Evolutionary conservation across 208 protist species (phyloP).

Genomic region (Acanthamoeba castellanii): DNA sequence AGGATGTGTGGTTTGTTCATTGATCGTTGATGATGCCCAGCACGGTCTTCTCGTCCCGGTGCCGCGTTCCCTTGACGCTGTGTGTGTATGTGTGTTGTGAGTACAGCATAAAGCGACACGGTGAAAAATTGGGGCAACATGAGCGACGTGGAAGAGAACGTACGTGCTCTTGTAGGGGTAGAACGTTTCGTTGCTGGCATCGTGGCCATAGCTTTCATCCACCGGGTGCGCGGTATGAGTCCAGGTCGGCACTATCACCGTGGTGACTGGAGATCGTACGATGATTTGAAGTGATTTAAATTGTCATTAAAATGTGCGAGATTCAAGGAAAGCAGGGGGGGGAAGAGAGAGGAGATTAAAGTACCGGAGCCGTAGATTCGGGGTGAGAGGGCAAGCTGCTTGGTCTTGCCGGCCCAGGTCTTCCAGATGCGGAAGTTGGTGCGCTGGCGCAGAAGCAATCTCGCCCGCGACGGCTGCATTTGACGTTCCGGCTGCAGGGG

Average conservation of each 20-base stretch:
- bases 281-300: background rate
- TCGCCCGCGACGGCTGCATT: constrained; percentile 2
- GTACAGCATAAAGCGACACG: background rate
- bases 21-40: constrained; percentile 13
- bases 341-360: too few species aligned
- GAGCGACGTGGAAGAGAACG: background rate
- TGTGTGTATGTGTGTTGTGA: background rate
- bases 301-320: background rate
- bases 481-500: constrained; percentile 17
- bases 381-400: constrained; percentile 45
- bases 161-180: constrained; percentile 41
- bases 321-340: too few species aligned
- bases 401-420: constrained; percentile 36
- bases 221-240: background rate
- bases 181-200: constrained; percentile 60
- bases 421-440: constrained; percentile 52
- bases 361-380: constrained; percentile 53
- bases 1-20: background rate
- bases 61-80: constrained; percentile 10
- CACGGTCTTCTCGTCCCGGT: background rate
- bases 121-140: too few species aligned
- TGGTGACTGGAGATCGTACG: background rate
- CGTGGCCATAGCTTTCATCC: constrained; percentile 28
- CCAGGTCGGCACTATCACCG: constrained; percentile 22
- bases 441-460: constrained; percentile 14